Base-by-base conservation (phyloP, 768 basidiomycete genomes). In the Mycena maculata region DNA sequence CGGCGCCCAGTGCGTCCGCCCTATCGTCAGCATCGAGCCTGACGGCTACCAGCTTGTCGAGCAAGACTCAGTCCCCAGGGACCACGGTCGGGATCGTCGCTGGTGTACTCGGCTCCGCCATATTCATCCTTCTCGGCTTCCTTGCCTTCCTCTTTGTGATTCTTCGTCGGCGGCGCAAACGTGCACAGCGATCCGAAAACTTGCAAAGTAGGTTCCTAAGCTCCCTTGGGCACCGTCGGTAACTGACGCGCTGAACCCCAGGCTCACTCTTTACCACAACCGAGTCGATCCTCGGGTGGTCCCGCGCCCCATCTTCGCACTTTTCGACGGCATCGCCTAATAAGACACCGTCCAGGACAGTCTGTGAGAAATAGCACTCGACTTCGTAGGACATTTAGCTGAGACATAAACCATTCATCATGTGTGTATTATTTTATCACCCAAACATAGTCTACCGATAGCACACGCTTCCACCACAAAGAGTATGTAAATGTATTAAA, bases 81-180 rank as follows among this genome's bases (percentile, higher is more conserved):
- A 67, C 67, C 38, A 72, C 76, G 27, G 60, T 77, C 27, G 72
- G 69, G 31, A 54, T 77, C 47, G 56, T 80, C 22, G 75, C 74
- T 27, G 78, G 68, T 11, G 67, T 76, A 0, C 72, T 81, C 6
- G 78, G 77, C 7, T 60, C 70, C 10, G 23, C 76, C 10, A 36
- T 76, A 16, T 67, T 73, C 54, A 13, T 79, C 13, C 56, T 76
- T 3, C 18, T 72, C 3, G 49, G 69, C 30, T 22, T 68, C 20
- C 9, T 60, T 28, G 49, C 49, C 31, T 49, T 69, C n/a, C 36
- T 70, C 23, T 36, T 71, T 20, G 47, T 73, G n/a, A 55, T 57
- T 31, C 39, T 62, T 2, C 71, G 71, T 58, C 69, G 67, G 27
- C 72, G 66, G 33, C 73, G 61, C 23, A 63, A 33, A 53, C 58